These are phyloP conservation scores for Ustulina deusta DNA, from an alignment of 2,329 filamentous ascomycete species.

Conservation along the genomic window DNA sequence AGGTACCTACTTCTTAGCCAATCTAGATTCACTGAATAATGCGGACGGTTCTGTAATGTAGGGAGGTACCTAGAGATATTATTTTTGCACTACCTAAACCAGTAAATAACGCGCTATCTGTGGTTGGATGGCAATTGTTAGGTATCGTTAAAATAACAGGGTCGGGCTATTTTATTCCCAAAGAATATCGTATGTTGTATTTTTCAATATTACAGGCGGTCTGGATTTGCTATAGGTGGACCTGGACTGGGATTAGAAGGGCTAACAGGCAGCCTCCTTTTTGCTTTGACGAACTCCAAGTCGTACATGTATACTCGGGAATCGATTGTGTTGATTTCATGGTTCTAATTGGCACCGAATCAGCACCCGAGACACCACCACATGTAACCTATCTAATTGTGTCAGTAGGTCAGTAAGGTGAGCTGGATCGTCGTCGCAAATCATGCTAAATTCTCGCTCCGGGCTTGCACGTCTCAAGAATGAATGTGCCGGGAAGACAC, in stretches of 20 bases:
- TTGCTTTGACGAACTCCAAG: too few relatives aligned
- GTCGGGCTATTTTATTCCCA: too few relatives aligned
- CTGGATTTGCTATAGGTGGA: slow-evolving; percentile 1
- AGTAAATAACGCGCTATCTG: background rate
- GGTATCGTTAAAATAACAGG: background rate
- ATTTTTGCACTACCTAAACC: background rate
- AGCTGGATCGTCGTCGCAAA: background rate
- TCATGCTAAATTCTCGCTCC: background rate
- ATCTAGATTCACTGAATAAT: too few relatives aligned
- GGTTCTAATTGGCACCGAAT: background rate
- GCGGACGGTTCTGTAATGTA: too few relatives aligned
- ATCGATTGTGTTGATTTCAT: background rate
- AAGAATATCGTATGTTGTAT: background rate
- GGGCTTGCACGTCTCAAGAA: too few relatives aligned
- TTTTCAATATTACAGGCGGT: background rate
- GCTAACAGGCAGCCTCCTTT: too few relatives aligned
- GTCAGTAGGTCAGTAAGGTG: background rate
- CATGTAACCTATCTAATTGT: too few relatives aligned
- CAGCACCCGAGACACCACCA: too few relatives aligned
- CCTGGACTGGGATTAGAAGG: background rate
- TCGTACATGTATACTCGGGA: too few relatives aligned
- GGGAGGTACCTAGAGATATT: too few relatives aligned
- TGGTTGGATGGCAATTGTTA: background rate
- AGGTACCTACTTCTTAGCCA: too few relatives aligned
- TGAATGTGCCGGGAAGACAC: too few relatives aligned